A percentile compares a stretch with the other conserved stretches of the same genome.
Evolutionary conservation across 805 yeast genomes (phyloP).

Genomic region (Suhomyces canberraensis): DNA sequence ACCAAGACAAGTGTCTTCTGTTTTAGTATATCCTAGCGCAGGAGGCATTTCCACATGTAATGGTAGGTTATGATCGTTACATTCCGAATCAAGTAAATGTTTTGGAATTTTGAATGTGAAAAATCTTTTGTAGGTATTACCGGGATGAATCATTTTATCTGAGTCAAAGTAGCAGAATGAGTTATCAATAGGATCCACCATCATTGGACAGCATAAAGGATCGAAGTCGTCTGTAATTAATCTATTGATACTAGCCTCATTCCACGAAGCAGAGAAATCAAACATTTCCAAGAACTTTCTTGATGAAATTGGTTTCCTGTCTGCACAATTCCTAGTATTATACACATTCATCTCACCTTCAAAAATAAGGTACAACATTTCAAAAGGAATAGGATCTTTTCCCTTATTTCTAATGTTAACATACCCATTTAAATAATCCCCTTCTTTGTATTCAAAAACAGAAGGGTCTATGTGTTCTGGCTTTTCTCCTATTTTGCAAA

Average conservation of each 20-base stretch:
- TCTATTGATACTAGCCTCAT: constrained; percentile 32
- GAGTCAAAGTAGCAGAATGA: constrained; percentile 17
- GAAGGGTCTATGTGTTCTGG: constrained; percentile 31
- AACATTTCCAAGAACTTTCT: constrained; percentile 45
- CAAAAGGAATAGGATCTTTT: constrained; percentile 47
- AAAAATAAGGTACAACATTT: constrained; percentile 57
- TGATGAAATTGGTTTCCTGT: background rate
- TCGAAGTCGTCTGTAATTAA: constrained; percentile 15
- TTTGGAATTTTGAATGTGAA: constrained; percentile 42
- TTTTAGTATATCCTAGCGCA: constrained; percentile 23
- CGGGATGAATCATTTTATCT: constrained; percentile 17
- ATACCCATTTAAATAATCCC: constrained; percentile 65
- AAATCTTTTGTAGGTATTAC: constrained; percentile 30
- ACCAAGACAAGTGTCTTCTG: background rate
- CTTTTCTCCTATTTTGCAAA: constrained; percentile 23
- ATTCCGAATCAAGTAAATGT: constrained; percentile 35
- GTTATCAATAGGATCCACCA: constrained; percentile 26
- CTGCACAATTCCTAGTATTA: constrained; percentile 10
- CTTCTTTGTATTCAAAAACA: constrained; percentile 54
- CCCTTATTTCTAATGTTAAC: constrained; percentile 42
- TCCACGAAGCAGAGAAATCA: constrained; percentile 52
- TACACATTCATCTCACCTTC: constrained; percentile 46
- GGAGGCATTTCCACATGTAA: constrained; percentile 38
- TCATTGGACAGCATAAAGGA: constrained; percentile 14
- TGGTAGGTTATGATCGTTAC: constrained; percentile 28